These are phyloP conservation scores for Sherardia arvensis DNA, from an alignment of 257 asterid genomes.

Conservation along the genomic window DNA sequence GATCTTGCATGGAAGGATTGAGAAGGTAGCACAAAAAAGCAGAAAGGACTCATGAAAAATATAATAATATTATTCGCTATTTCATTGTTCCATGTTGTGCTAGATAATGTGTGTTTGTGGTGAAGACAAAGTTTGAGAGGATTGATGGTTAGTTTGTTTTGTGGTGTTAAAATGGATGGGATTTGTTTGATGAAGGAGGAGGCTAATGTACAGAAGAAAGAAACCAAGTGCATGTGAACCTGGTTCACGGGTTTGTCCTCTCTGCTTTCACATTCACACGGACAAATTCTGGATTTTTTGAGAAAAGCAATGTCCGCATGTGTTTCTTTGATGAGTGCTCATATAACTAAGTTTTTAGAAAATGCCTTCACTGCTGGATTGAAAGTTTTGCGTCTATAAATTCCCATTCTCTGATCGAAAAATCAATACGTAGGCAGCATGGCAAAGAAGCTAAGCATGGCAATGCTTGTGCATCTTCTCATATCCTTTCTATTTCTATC, in stretches of 20 bases:
- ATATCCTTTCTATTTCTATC: constrained; percentile 7
- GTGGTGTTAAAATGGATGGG: constrained; percentile 2
- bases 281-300: background rate
- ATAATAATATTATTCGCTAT: too few relatives aligned
- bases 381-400: constrained; percentile 4
- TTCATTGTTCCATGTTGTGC: background rate
- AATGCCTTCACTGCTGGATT: too few relatives aligned
- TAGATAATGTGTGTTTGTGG: background rate
- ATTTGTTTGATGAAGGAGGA: background rate
- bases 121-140: background rate
- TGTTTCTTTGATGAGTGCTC: too few relatives aligned
- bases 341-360: too few relatives aligned
- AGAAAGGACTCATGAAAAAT: background rate
- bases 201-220: background rate
- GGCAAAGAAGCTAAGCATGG: constrained; percentile 11
- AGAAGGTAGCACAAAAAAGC: background rate
- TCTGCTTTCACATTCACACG: background rate
- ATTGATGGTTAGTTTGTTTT: background rate
- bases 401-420: background rate
- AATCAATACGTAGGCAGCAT: background rate
- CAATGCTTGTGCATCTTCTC: constrained; percentile 8
- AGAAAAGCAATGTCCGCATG: too few relatives aligned
- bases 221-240: constrained; percentile 12
- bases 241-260: constrained; percentile 1
- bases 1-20: background rate